phyloP scores from a whole-genome alignment of 371 early-diverging fungal genomes.

The Haplosporangium sp. region DNA sequence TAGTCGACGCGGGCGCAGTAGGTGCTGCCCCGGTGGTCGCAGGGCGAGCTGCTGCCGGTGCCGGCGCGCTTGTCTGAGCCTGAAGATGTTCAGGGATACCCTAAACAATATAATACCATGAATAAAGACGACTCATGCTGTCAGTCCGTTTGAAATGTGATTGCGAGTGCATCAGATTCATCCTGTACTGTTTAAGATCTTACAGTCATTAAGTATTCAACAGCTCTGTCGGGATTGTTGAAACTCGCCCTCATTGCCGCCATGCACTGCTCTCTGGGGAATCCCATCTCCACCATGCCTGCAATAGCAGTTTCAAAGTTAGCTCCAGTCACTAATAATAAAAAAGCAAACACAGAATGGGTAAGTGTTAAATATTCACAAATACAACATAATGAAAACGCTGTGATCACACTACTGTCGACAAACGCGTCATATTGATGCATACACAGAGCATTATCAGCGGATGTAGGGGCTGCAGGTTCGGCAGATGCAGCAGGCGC shows the following conservation, averaged over 20 bases:
- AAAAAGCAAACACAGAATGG: neutral
- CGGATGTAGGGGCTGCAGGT: slow-evolving; percentile 35
- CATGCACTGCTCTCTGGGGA: slow-evolving; percentile 86
- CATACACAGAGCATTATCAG: slow-evolving; percentile 44
- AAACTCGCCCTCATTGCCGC: slow-evolving; percentile 95
- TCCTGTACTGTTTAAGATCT: slow-evolving; percentile 6
- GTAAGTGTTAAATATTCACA: neutral
- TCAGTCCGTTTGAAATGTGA: too few relatives aligned
- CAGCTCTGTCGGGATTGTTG: slow-evolving; percentile 97
- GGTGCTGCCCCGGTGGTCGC: slow-evolving; percentile 34
- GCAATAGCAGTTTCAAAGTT: slow-evolving; percentile 82
- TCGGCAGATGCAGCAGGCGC: slow-evolving; percentile 56
- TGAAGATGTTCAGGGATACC: slow-evolving; percentile 68
- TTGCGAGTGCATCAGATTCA: too few relatives aligned
- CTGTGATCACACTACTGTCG: neutral
- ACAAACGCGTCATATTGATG: neutral
- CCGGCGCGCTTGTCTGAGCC: slow-evolving; percentile 52
- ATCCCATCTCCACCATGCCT: slow-evolving; percentile 97
- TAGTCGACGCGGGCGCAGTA: slow-evolving; percentile 43
- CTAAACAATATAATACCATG: slow-evolving; percentile 31
- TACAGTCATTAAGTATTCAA: slow-evolving; percentile 94
- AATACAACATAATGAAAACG: too few relatives aligned
- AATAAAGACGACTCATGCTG: too few relatives aligned
- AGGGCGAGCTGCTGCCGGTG: slow-evolving; percentile 53
- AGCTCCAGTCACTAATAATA: slow-evolving; percentile 69